Evolutionary conservation across 345 rosid species (phyloP).

Genomic region (Trapa bicornis): DNA sequence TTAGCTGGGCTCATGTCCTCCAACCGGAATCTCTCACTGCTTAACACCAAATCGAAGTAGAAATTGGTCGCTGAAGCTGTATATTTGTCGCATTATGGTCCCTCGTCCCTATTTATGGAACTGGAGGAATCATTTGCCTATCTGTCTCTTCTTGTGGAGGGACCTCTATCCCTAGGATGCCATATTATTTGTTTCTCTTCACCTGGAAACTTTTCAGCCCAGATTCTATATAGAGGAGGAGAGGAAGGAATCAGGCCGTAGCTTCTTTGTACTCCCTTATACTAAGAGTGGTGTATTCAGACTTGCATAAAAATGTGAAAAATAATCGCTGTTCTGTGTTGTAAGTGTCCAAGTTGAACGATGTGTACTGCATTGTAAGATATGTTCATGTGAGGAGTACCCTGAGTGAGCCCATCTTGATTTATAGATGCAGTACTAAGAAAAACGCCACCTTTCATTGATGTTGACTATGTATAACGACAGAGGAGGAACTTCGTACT

Average conservation of each 20-base stretch:
- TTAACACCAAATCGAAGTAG: background rate
- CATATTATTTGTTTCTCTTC: background rate
- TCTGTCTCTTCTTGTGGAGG: background rate
- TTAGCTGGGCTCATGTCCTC: constrained; percentile 27
- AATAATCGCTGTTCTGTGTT: background rate
- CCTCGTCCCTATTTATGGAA: background rate
- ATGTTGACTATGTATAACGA: too few relatives aligned
- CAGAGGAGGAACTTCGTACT: too few relatives aligned
- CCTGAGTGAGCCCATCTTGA: background rate
- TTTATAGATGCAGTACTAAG: background rate
- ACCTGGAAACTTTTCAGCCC: background rate
- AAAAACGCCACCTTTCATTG: background rate
- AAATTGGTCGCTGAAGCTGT: background rate
- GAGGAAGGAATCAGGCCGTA: background rate
- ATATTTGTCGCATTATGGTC: background rate
- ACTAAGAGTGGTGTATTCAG: background rate
- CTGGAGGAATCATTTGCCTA: background rate
- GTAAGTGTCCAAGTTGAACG: background rate
- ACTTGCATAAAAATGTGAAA: background rate
- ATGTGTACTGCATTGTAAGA: background rate
- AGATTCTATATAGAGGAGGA: background rate
- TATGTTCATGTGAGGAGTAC: background rate
- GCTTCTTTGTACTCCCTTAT: background rate
- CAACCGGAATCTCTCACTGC: background rate
- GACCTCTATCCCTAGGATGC: background rate